Evolutionary conservation across 805 yeast genomes (phyloP), one percentile per base, ranked within the genome.

Genomic region (Schwanniomyces yamadae): DNA sequence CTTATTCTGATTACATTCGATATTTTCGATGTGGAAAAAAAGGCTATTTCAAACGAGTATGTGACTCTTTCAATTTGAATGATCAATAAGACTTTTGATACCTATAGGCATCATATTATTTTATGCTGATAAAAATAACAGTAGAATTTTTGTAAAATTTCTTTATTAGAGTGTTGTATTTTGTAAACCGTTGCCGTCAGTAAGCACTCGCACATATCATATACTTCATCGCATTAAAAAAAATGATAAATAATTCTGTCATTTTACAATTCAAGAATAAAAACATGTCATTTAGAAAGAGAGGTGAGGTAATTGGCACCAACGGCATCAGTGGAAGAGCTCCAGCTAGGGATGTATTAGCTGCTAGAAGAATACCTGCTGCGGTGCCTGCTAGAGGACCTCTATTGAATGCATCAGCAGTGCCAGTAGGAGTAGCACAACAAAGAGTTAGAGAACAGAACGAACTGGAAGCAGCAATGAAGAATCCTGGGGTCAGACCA

Each of bases 401-500:
- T 15, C 24, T 5, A 26, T 21, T 17, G 20, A 16, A 14, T 17
- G 23, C 9, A 5, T 15, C 5, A 8, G 17, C 20, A 18, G 36
- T n/a, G n/a, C n/a, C n/a, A n/a, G n/a, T n/a, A n/a, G n/a, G n/a
- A n/a, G n/a, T n/a, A 26, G 23, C 15, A n/a, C 13, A n/a, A 6
- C 16, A 25, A 12, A 22, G 24, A 14, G 20, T 6, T 22, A 9
- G 28, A 13, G 19, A n/a, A 27, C 14, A 28, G 12, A 24, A 24
- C 17, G 41, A 33, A 24, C 42, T 33, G 23, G 41, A 26, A 18
- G 23, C 26, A 17, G 31, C 42, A 6, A 20, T 45, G 33, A 41
- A 44, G 6, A 57, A 80, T 54, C 81, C 81, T 0, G 89, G 84
- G 3, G 66, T 84, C 2, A 72, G 80, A 43, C 95, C 97, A 0